Conservation (phyloP, 176 grass and related monocot species). For the Cenchrus fungigraminus region DNA sequence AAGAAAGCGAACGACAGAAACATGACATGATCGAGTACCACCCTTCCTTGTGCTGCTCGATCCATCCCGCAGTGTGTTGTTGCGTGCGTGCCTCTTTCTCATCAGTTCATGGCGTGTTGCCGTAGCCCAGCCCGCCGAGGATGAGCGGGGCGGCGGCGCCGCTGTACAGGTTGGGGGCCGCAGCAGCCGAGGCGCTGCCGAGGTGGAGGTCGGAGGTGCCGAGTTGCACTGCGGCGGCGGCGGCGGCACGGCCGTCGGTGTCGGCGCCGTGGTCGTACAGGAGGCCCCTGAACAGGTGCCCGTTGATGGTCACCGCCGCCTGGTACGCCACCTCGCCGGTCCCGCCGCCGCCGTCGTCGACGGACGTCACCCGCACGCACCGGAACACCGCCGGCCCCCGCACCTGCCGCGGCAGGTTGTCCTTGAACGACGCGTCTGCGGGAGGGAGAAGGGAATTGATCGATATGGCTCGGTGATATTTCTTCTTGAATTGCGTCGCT, state of each 20-base stretch:
- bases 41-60: background rate
- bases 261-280: slow-evolving; percentile 88
- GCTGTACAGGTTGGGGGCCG: slow-evolving; percentile 52
- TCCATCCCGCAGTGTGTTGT: background rate
- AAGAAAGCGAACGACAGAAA: slow-evolving; percentile 29
- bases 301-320: slow-evolving; percentile 83
- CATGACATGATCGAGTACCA: background rate
- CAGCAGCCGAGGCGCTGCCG: slow-evolving; percentile 51
- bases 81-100: background rate
- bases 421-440: slow-evolving; percentile 64
- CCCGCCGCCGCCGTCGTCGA: slow-evolving; percentile 58
- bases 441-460: background rate
- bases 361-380: slow-evolving; percentile 84
- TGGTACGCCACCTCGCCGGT: slow-evolving; percentile 90
- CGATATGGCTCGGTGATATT: background rate
- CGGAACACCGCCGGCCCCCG: slow-evolving; percentile 89
- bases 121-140: slow-evolving; percentile 66
- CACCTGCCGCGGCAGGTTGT: slow-evolving; percentile 79
- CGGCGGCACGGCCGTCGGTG: slow-evolving; percentile 32
- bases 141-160: slow-evolving; percentile 53
- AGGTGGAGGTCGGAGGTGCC: slow-evolving; percentile 91
- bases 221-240: slow-evolving; percentile 27
- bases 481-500: background rate
- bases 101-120: slow-evolving; percentile 66
- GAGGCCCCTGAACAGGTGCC: slow-evolving; percentile 89